Evolutionary conservation across 371 early-diverging fungal genomes (phyloP), one percentile per base, ranked within the genome.

Genomic region (Rhizopus delemar): DNA sequence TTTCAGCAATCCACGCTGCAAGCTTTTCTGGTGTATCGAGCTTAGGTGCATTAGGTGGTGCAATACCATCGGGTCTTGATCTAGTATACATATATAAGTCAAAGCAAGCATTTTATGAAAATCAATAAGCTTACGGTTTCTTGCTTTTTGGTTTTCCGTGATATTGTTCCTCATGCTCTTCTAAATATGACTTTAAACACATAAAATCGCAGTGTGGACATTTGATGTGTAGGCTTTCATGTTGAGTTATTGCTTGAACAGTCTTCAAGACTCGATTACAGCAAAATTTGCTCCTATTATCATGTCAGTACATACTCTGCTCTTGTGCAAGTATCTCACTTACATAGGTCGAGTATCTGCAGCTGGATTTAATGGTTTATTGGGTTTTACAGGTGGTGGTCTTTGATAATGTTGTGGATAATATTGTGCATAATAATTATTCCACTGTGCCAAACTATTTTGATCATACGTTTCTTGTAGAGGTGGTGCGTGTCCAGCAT

Each of bases 1-100:
- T 62, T 12, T 83, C 87, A 16, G 66, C 84, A 38, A 87, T 89
- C 89, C 90, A 90, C 33, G 84, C 72, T 2, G 64, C 83, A 32
- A 89, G 70, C 41, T 81, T 86, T 54, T 88, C 87, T 0, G 88
- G 87, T 39, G 78, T 81, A 22, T 79, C 71, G 4, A 80, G 43
- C 54, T 71, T 70, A 15, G 77, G 80, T n/a, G 80, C 80, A 57
- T 74, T 68, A 3, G 71, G 55, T 15, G 76, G 80, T 3, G 71
- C 63, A 52, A 79, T 51, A 3, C 80, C 80, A 53, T 79, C 80
- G 11, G 79, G 67, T 36, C 68, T 60, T 31, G 56, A 55, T 61
- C 57, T 71, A 22, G 15, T 41, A 15, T 5, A 38, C 5, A 39
- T 5, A 39, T 38, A 38, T 29, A 13, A 15, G 15, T 33, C 31